Evolutionary conservation across 2,329 filamentous ascomycete species (phyloP), one percentile per base, ranked within the genome.

Genomic region (Colletotrichum gigasporum): DNA sequence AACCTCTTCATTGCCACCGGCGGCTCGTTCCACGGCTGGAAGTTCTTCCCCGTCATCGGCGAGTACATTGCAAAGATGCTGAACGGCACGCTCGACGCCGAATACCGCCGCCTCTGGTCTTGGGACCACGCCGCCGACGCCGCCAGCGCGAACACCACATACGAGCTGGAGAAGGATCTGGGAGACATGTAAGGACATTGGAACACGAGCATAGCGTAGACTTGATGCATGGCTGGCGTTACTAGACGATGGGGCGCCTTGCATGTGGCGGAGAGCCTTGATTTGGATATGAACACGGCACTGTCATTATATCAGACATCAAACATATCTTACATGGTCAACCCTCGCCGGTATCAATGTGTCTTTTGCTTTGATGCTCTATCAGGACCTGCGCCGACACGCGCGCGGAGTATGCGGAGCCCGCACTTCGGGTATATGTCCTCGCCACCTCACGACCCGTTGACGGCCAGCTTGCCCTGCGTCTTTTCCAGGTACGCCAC

Each of bases 401-500:
- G 52, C 9, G 52, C 52, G 52, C 53, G n/a, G n/a, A n/a, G n/a
- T n/a, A n/a, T n/a, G n/a, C n/a, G n/a, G n/a, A n/a, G n/a, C n/a
- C n/a, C n/a, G n/a, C n/a, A n/a, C n/a, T n/a, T n/a, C n/a, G n/a
- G n/a, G 24, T 26, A 47, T 47, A 42, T 41, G 20, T 37, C 10
- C 16, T 11, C 9, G 3, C 4, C 24, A 6, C 34, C 35, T 41
- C 35, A 55, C 39, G 73, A 75, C n/a, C 81, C 82, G 60, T 85
- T 85, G 22, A 77, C 67, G 51, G 74, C 75, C 11, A 85, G 73
- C 76, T 86, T 87, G 35, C 89, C 90, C 80, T 94, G 90, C 37
- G 84, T 89, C 82, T 88, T 90, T 77, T 96, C 91, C 63, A 97
- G 81, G 76, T 96, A 91, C 61, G 82, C 83, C 26, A 95, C 90